Evolutionary conservation across 805 yeast genomes (phyloP), one percentile per base, ranked within the genome.

Genomic region (Pichia ethanolica): DNA sequence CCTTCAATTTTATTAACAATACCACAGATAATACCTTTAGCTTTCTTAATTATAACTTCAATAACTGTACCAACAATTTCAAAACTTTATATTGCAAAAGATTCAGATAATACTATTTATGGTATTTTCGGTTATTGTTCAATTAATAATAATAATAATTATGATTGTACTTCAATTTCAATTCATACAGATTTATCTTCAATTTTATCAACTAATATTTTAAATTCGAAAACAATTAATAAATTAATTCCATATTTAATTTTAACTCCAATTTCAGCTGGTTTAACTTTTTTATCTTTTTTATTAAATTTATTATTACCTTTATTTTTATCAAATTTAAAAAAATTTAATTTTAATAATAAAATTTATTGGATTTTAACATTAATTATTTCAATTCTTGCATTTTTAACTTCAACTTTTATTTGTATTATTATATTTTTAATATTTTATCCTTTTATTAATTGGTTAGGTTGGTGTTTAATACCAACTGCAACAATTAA

Each of bases 381-480:
- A 30, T 62, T 82, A 33, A 55, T 77, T 1, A 61, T 78, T 39
- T 60, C 77, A 14, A 52, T 77, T 27, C 39, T 84, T 10, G 70
- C 82, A 0, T 81, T 83, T 60, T 52, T 80, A 13, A 70, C 75
- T 10, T 67, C 87, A 9, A 74, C 83, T 1, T 54, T 84, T 39
- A 66, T 75, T 27, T 77, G 84, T 47, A 65, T 86, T 10, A 73
- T 81, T 32, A 69, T 71, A 0, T 72, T 84, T 37, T 58, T 86
- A 45, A 67, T 79, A 13, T 86, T 82, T 62, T 75, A 71, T 56
- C 93, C 93, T 8, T 70, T 81, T 53, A 71, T 83, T 14, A 66
- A 72, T 7, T 86, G 90, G 90, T 73, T 81, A n/a, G 73, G 82
- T 8, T 86, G 91, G 90, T 61, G 82, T 35, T 70, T 83, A 58